phyloP scores from a whole-genome alignment of 306 rosid genomes.

The Lathyrus tuberosus region DNA sequence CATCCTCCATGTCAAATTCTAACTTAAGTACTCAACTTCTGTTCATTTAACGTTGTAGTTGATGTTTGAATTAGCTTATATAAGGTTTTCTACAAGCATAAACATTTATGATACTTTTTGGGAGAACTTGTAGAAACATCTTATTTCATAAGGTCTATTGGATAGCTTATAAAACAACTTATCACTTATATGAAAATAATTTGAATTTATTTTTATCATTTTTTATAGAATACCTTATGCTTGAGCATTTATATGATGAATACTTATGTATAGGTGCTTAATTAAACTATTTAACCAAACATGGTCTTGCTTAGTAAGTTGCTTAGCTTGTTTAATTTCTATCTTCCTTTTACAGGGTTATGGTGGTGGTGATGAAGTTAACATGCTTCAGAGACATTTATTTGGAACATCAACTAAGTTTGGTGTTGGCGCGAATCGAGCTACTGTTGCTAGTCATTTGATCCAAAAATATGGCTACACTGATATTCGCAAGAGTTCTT shows the following conservation, averaged over 20 bases:
- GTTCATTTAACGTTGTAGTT: not conserved
- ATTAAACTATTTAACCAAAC: too few relatives aligned
- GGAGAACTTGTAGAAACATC: too few relatives aligned
- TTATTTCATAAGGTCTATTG: too few relatives aligned
- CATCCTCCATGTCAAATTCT: conserved; percentile 12
- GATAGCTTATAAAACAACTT: too few relatives aligned
- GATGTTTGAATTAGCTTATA: too few relatives aligned
- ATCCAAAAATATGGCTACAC: conserved; percentile 65
- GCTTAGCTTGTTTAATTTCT: conserved; percentile 29
- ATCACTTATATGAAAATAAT: too few relatives aligned
- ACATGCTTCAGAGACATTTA: conserved; percentile 83
- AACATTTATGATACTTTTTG: too few relatives aligned
- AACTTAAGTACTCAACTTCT: conserved; percentile 1
- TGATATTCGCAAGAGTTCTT: conserved; percentile 46
- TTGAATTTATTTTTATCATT: too few relatives aligned
- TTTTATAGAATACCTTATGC: too few relatives aligned
- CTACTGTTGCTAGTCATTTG: conserved; percentile 55
- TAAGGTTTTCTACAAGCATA: too few relatives aligned
- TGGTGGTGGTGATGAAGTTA: conserved; percentile 94
- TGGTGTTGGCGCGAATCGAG: conserved; percentile 82
- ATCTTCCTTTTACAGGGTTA: conserved; percentile 65
- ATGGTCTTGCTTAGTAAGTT: not conserved
- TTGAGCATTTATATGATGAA: too few relatives aligned
- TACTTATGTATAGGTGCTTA: too few relatives aligned
- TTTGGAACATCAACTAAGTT: conserved; percentile 65